phyloP scores from a whole-genome alignment of 2,329 filamentous ascomycete genomes.

The Neofusicoccum umdonicola region DNA sequence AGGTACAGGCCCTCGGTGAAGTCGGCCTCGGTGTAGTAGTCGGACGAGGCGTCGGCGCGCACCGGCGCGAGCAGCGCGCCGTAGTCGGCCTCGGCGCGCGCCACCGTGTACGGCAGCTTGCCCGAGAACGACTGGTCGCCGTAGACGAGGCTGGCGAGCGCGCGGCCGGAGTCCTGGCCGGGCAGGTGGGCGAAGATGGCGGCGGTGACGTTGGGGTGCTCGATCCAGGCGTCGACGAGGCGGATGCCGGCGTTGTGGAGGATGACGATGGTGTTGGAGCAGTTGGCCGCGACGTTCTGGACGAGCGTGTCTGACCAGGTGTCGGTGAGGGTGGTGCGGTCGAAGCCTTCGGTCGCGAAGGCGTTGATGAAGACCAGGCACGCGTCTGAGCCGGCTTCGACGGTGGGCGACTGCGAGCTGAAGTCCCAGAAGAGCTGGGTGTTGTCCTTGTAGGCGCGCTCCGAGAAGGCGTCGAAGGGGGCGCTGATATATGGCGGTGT shows the following conservation, averaged over 20 bases:
- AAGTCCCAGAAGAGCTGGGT: constrained; percentile 24
- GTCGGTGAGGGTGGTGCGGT: constrained; percentile 55
- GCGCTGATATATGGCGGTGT: constrained; percentile 80
- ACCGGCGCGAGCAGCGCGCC: constrained; percentile 62
- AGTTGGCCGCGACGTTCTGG: constrained; percentile 59
- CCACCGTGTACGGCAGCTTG: constrained; percentile 55
- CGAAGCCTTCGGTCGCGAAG: constrained; percentile 50
- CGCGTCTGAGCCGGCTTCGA: constrained; percentile 43
- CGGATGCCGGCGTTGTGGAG: constrained; percentile 39
- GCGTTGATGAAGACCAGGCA: constrained; percentile 50
- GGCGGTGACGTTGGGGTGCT: constrained; percentile 37
- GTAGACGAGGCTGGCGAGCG: constrained; percentile 49
- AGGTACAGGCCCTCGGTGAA: constrained; percentile 54
- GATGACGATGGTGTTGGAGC: constrained; percentile 37
- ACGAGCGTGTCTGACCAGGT: constrained; percentile 46
- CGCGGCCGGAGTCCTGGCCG: constrained; percentile 46
- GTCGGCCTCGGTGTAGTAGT: constrained; percentile 39
- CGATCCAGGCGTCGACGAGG: constrained; percentile 36
- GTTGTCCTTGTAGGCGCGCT: constrained; percentile 57
- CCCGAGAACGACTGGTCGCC: constrained; percentile 60
- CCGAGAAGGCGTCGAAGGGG: constrained; percentile 64
- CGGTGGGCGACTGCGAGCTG: constrained; percentile 44
- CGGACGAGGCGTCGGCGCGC: constrained; percentile 47
- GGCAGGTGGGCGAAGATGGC: constrained; percentile 41
- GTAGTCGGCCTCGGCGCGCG: constrained; percentile 33